A percentile compares a stretch with the other conserved stretches of the same genome.
These are phyloP conservation scores for Cystobasidium pallidum DNA, from an alignment of 1,284 basidiomycete species.

Conservation along the genomic window DNA sequence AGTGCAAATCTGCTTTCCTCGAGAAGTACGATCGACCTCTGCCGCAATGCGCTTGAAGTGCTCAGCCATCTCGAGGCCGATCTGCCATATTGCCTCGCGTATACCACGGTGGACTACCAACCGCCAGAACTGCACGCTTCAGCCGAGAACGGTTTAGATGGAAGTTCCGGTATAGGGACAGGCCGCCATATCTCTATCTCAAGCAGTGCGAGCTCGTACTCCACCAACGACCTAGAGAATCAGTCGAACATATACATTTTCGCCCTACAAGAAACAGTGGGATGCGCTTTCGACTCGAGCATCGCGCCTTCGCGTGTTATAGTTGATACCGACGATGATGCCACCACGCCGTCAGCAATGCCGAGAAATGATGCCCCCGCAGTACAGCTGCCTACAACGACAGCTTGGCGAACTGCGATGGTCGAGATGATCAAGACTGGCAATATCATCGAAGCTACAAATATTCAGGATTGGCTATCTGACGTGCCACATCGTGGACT, in stretches of 20 bases:
- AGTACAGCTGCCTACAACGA: neutral
- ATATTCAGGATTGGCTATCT: conserved; percentile 21
- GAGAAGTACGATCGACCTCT: conserved; percentile 44
- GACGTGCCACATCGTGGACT: conserved; percentile 42
- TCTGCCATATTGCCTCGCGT: conserved; percentile 41
- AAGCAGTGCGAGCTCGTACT: conserved; percentile 35
- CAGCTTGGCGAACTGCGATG: conserved; percentile 38
- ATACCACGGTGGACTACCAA: conserved; percentile 34
- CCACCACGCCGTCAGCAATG: conserved; percentile 1
- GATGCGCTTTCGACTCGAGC: conserved; percentile 40
- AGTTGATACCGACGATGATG: conserved; percentile 38
- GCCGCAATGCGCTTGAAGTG: conserved; percentile 39
- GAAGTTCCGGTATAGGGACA: neutral
- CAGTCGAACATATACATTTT: conserved; percentile 42
- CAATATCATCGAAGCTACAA: conserved; percentile 27
- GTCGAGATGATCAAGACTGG: conserved; percentile 29
- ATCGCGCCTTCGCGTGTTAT: conserved; percentile 37
- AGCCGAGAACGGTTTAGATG: neutral
- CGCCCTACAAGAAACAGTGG: conserved; percentile 44
- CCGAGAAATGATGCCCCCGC: neutral
- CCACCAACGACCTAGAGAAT: conserved; percentile 29
- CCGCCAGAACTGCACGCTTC: conserved; percentile 37
- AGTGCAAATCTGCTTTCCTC: conserved; percentile 25
- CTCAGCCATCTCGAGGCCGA: conserved; percentile 33
- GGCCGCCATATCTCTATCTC: conserved; percentile 34